Evolutionary conservation across 148 eudicot species (phyloP), one percentile per base, ranked within the genome.

Genomic region (Limonium bicolor): DNA sequence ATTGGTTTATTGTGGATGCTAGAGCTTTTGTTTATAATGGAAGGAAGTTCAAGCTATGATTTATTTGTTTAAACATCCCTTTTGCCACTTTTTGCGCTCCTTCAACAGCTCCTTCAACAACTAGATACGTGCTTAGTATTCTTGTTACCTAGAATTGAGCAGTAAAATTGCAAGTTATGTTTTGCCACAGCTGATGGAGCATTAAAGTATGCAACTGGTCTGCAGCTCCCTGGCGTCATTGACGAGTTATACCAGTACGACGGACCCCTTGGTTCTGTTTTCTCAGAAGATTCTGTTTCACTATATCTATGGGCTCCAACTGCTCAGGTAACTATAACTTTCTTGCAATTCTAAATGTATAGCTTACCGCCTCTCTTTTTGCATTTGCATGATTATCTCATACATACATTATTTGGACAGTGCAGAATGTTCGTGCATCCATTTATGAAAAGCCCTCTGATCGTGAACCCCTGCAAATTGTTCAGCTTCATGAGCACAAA

Each of bases 251-350:
- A 66, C 62, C 64, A 72, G 31, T 90, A 90, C 52, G 51, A 55
- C 61, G 99, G 95, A 40, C 93, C 95, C 49, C 70, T 90, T 43
- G 99, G 99, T 50, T 66, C 95, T 38, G 67, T 73, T 36, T 84
- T 90, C 52, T 68, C 73, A 7, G 40, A 63, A 47, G 67, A 78
- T 18, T 57, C 78, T 52, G 61, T 85, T 56, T 72, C 88, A 50
- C 75, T 90, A 18, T 42, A 75, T 67, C 70, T 90, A 36, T 90
- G 95, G 95, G 95, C 95, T 64, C 99, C 99, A 22, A 90, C 95
- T 55, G 99, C 99, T 54, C 95, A 80, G 59, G 99, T 72, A 63
- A 30, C 25, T 32, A 54, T 44, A 10, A 16, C 37, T 53, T 8
- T 42, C 45, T 30, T 24, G 22, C 41, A n/a, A 21, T 36, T 43